These are phyloP conservation scores for Elongisporangium senticosum DNA, from an alignment of 352 stramenopile species.

Conservation along the genomic window DNA sequence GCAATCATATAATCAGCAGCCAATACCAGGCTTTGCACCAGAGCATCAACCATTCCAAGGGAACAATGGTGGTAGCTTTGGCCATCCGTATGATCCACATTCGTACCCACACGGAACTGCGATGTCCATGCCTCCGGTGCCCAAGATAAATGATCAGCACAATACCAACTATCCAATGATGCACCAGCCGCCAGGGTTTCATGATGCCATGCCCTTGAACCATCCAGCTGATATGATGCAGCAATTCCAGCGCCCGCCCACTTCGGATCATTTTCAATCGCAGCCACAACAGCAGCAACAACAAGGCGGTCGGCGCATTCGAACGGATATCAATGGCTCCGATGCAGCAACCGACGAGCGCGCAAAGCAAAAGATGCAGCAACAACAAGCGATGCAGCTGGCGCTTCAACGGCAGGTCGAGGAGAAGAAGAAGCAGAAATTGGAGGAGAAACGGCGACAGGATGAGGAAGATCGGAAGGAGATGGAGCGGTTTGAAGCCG, in stretches of 20 bases:
- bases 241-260: constrained; percentile 2
- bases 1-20: constrained; percentile 1
- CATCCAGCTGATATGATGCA: too few species aligned
- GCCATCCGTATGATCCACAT: too few species aligned
- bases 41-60: background rate
- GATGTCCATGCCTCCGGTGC: too few species aligned
- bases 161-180: too few species aligned
- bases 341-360: constrained; percentile 5
- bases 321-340: constrained; percentile 19
- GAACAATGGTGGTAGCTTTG: too few species aligned
- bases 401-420: constrained; percentile 51
- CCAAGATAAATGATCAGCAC: too few species aligned
- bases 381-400: constrained; percentile 45
- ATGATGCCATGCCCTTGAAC: too few species aligned
- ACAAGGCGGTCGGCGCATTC: constrained; percentile 15
- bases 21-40: background rate
- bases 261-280: constrained; percentile 3
- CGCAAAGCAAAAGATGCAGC: constrained; percentile 25
- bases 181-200: too few species aligned
- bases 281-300: constrained; percentile 1
- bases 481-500: constrained; percentile 41
- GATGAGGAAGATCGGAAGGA: constrained; percentile 56
- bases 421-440: constrained; percentile 56
- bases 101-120: too few species aligned
- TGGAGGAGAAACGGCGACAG: constrained; percentile 43